Percentiles rank a stretch among this genome's conserved stretches.
These are phyloP conservation scores for Babjeviella inositovora DNA, from an alignment of 805 yeast species.

Conservation along the genomic window DNA sequence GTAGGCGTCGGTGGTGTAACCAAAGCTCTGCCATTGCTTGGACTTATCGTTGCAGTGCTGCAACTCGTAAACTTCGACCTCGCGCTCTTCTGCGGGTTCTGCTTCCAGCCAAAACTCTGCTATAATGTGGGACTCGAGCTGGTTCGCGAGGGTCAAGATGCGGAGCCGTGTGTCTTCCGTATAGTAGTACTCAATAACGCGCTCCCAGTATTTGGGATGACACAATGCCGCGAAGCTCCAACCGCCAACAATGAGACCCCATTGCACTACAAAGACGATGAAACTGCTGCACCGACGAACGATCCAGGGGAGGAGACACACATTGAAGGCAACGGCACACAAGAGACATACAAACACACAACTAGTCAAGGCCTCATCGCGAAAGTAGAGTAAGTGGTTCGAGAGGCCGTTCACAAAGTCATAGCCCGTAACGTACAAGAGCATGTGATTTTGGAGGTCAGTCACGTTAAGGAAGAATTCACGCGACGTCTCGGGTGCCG, in stretches of 20 bases:
- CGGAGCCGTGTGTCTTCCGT: constrained; percentile 52
- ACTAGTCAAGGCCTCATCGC: constrained; percentile 42
- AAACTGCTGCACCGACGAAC: constrained; percentile 9
- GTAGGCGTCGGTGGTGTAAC: constrained; percentile 38
- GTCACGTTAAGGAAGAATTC: constrained; percentile 70
- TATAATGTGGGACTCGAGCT: constrained; percentile 23
- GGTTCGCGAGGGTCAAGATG: constrained; percentile 28
- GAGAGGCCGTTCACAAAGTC: constrained; percentile 36
- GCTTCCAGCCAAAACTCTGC: constrained; percentile 22
- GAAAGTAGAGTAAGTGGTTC: constrained; percentile 43
- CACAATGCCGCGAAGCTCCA: constrained; percentile 32
- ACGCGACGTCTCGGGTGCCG: constrained; percentile 63
- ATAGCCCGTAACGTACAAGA: constrained; percentile 43
- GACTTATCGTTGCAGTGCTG: constrained; percentile 31
- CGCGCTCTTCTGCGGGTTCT: constrained; percentile 25
- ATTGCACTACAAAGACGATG: constrained; percentile 14
- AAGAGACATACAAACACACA: constrained; percentile 26
- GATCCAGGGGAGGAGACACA: constrained; percentile 8
- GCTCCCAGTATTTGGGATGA: constrained; percentile 3
- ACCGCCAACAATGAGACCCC: constrained; percentile 14
- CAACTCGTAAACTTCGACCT: constrained; percentile 54
- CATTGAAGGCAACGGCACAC: constrained; percentile 10
- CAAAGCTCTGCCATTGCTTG: constrained; percentile 49
- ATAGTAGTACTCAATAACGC: constrained; percentile 7
- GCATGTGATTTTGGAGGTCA: constrained; percentile 72